These are phyloP conservation scores for Leishmania tropica DNA, from an alignment of 208 protist genomes.

Conservation along the genomic window DNA sequence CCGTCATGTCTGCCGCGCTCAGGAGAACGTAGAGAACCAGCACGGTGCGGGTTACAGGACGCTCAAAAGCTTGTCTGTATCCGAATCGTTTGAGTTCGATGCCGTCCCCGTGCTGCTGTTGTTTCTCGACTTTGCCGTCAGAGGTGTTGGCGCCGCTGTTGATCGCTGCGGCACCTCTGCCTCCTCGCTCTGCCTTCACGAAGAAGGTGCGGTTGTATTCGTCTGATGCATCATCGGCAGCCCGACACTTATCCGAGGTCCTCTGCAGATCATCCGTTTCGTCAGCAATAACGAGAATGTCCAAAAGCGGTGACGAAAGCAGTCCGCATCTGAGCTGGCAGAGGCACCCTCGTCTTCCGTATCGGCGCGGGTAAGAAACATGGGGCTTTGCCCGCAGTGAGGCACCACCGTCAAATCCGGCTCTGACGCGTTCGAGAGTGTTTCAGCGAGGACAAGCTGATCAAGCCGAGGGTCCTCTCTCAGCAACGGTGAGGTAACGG, in stretches of 20 bases:
- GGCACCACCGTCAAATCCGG: background rate
- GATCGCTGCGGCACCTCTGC: background rate
- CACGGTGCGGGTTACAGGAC: slow-evolving; percentile 38
- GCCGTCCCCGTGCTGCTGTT: background rate
- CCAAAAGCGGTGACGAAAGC: background rate
- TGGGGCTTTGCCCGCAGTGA: background rate
- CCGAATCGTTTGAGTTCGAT: slow-evolving; percentile 36
- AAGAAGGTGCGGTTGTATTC: background rate
- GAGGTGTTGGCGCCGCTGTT: too few species aligned
- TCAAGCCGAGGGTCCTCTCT: slow-evolving; percentile 21
- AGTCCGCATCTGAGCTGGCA: too few species aligned
- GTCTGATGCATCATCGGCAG: background rate
- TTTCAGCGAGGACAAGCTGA: slow-evolving; percentile 15
- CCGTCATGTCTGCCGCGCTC: slow-evolving; percentile 39
- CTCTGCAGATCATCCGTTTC: background rate
- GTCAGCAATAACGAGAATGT: too few species aligned
- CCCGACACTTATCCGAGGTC: too few species aligned
- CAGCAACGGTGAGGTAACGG: slow-evolving; percentile 6
- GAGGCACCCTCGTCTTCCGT: too few species aligned
- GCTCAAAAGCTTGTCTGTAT: slow-evolving; percentile 48
- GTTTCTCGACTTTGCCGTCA: background rate
- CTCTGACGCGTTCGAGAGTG: slow-evolving; percentile 1
- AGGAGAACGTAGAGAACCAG: slow-evolving; percentile 68
- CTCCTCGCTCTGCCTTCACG: background rate
- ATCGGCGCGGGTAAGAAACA: background rate